Conservation (phyloP, 2,329 filamentous ascomycete species). For the Penicillium rolfsii region DNA sequence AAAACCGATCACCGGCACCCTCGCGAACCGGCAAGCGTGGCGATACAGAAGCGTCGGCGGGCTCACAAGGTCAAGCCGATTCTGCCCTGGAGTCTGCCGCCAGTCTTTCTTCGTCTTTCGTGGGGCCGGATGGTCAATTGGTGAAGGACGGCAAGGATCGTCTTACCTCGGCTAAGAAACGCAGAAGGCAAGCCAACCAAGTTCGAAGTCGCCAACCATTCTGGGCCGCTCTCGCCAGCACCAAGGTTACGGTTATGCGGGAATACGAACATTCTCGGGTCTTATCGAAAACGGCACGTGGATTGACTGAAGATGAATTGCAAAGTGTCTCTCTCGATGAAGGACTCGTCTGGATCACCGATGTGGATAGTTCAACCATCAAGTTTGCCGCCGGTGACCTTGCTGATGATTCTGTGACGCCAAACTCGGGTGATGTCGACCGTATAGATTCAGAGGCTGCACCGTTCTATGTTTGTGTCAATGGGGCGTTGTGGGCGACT, state of each 20-base stretch:
- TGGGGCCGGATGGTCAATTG: conserved; percentile 50
- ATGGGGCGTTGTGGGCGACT: conserved; percentile 67
- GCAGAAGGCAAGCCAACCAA: conserved; percentile 87
- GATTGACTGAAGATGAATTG: conserved; percentile 47
- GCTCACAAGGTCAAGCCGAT: conserved; percentile 47
- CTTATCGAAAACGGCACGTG: conserved; percentile 43
- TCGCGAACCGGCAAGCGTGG: conserved; percentile 48
- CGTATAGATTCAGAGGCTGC: conserved; percentile 47
- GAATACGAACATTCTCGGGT: conserved; percentile 77
- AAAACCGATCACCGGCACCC: conserved; percentile 47
- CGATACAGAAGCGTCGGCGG: conserved; percentile 51
- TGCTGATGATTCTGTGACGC: conserved; percentile 38
- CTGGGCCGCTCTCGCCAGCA: conserved; percentile 92
- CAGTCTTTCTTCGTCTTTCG: conserved; percentile 44
- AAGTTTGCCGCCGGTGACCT: conserved; percentile 52
- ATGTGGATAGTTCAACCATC: conserved; percentile 51
- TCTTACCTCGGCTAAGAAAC: conserved; percentile 72
- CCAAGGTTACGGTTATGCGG: conserved; percentile 94
- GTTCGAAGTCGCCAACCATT: conserved; percentile 88
- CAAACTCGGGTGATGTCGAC: conserved; percentile 35
- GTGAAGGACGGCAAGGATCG: conserved; percentile 60
- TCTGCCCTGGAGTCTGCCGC: conserved; percentile 49
- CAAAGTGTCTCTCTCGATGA: conserved; percentile 47
- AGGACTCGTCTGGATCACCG: conserved; percentile 52
- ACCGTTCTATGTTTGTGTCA: conserved; percentile 68